Evolutionary conservation across 1,284 basidiomycete species (phyloP), one percentile per base, ranked within the genome.

Genomic region (Phlebopus sp.): DNA sequence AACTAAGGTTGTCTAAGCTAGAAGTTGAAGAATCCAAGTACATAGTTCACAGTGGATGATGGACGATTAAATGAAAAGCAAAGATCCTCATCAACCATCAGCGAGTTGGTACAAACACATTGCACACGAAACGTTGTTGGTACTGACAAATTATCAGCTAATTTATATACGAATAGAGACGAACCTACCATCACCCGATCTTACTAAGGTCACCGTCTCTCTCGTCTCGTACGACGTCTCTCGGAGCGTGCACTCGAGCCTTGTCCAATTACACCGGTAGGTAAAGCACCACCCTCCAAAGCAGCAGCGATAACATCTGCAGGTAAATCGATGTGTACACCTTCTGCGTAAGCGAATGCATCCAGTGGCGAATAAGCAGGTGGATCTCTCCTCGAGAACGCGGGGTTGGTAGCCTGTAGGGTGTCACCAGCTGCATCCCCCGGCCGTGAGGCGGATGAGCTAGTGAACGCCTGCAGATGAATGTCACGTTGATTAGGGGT

Each of bases 341-440:
- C 88, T 34, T 91, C 88, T 27, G 83, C 74, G 59, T 91, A 90
- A 35, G 81, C 78, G 57, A 76, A 86, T 11, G 89, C 85, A 59
- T 91, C 88, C 57, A 91, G 65, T 15, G 89, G 88, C 7, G 88
- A 90, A 67, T 91, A 91, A 18, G 85, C 86, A 19, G 88, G 88
- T 23, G 88, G 88, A 51, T 85, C 84, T 50, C 79, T 74, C 55
- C 78, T 73, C 42, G 69, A 69, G 31, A 76, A 47, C 13, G 68
- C 55, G 19, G 59, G 50, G 18, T 53, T 55, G 25, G 17, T 37
- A 42, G 47, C 51, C 47, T 54, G 53, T 25, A 55, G 53, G 32
- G 47, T 34, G 38, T 64, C 48, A 34, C 40, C 56, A 29, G 31
- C 43, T 23, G 17, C 23, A 29, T 54, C 57, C 64, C 68, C 37